Evolutionary conservation across 1,139 yeast species (phyloP).

Genomic region (Sugiyamaella castrensis): DNA sequence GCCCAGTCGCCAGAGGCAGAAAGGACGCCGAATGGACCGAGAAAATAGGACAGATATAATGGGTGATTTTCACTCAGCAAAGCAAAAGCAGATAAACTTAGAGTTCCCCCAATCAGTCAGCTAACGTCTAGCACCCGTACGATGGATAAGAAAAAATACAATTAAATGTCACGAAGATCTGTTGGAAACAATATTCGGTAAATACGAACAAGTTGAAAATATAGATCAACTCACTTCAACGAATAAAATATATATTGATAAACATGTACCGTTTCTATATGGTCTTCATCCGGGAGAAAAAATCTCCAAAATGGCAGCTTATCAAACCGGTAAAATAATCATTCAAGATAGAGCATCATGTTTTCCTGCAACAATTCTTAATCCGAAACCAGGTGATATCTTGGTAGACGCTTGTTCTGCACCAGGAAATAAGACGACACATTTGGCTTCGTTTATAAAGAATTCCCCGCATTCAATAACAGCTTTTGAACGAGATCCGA

Average conservation of each 20-base stretch:
- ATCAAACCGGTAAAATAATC: conserved; percentile 71
- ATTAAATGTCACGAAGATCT: conserved; percentile 44
- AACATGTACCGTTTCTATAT: conserved; percentile 65
- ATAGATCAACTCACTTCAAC: conserved; percentile 46
- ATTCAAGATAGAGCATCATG: conserved; percentile 97
- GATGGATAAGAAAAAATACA: conserved; percentile 84
- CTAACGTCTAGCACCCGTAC: conserved; percentile 53
- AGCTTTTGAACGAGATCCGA: conserved; percentile 85
- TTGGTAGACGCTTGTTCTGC: conserved; percentile 90
- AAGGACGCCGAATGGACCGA: too few species aligned
- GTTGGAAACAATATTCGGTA: conserved; percentile 46
- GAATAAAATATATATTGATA: conserved; percentile 59
- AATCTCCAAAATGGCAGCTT: conserved; percentile 62
- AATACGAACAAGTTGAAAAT: conserved; percentile 48
- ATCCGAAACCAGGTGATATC: conserved; percentile 49
- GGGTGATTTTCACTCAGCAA: neutral
- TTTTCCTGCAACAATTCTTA: conserved; percentile 84
- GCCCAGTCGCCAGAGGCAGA: too few species aligned
- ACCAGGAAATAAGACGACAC: conserved; percentile 97
- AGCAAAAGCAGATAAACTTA: too few species aligned
- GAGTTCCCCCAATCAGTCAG: too few species aligned
- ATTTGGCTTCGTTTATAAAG: conserved; percentile 63
- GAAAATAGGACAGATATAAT: neutral
- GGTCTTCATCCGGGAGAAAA: conserved; percentile 76
- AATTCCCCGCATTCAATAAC: conserved; percentile 45